Percentiles rank a stretch among this genome's conserved stretches.
Conservation (phyloP, 805 yeast species). For the Saccharomycopsis sp. region DNA sequence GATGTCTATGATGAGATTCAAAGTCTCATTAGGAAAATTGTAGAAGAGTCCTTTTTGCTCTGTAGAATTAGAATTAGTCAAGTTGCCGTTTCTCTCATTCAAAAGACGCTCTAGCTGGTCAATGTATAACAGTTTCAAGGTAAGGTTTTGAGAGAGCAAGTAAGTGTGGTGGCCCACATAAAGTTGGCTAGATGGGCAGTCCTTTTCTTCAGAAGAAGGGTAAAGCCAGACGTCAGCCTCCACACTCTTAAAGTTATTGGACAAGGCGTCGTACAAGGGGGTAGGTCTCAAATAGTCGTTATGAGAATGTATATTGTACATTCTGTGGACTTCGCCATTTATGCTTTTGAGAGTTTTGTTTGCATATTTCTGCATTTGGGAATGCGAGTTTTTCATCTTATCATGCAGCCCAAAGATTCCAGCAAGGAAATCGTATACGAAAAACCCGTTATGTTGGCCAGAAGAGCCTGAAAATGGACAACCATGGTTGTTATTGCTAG, state of each 20-base stretch:
- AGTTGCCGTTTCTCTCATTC: constrained; percentile 37
- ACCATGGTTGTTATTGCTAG: background rate
- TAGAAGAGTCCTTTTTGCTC: constrained; percentile 34
- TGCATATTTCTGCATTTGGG: background rate
- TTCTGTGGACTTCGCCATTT: constrained; percentile 1
- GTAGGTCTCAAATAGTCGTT: constrained; percentile 59
- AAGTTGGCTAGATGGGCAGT: constrained; percentile 33
- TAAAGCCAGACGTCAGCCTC: constrained; percentile 60
- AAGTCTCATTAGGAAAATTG: constrained; percentile 35
- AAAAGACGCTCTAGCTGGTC: constrained; percentile 44
- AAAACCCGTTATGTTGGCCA: background rate
- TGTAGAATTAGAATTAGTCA: background rate
- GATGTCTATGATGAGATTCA: constrained; percentile 50
- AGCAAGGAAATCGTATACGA: constrained; percentile 4
- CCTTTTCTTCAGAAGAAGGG: constrained; percentile 28
- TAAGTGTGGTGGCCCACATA: constrained; percentile 59
- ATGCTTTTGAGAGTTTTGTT: background rate
- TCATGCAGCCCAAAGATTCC: background rate
- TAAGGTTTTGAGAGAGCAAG: constrained; percentile 35
- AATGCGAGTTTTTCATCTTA: background rate
- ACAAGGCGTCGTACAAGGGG: constrained; percentile 53
- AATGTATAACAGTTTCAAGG: constrained; percentile 46
- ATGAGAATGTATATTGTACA: constrained; percentile 48
- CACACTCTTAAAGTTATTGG: constrained; percentile 45
- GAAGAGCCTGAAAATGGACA: background rate